Percentiles rank a stretch among this genome's conserved stretches.
These are phyloP conservation scores for Magnusiomyces paraingens DNA, from an alignment of 1,139 yeast species.

Conservation along the genomic window DNA sequence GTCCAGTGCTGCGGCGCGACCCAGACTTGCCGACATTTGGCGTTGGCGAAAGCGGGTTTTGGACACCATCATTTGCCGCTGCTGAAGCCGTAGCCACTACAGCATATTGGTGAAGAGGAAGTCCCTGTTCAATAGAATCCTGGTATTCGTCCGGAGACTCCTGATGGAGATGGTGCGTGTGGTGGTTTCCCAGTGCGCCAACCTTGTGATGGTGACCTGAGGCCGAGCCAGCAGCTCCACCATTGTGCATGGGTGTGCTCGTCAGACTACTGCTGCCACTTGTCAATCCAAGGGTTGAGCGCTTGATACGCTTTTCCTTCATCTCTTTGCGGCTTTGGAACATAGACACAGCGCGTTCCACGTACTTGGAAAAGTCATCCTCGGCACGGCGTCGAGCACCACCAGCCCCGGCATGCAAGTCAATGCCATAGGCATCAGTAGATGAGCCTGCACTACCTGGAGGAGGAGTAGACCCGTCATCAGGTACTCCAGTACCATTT, in stretches of 20 bases:
- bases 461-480: neutral
- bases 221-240: too few relatives aligned
- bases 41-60: too few relatives aligned
- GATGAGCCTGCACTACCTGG: neutral
- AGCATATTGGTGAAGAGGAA: neutral
- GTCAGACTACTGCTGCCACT: too few relatives aligned
- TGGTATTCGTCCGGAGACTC: neutral
- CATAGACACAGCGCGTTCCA: slow-evolving; percentile 3
- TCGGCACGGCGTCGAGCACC: slow-evolving; percentile 1
- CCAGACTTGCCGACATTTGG: too few relatives aligned
- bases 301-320: slow-evolving; percentile 8
- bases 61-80: neutral
- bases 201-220: too few relatives aligned
- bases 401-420: too few relatives aligned
- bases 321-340: slow-evolving; percentile 5
- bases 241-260: too few relatives aligned
- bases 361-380: slow-evolving; percentile 3
- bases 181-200: too few relatives aligned
- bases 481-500: neutral
- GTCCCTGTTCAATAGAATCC: neutral
- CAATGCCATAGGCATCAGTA: too few relatives aligned
- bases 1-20: too few relatives aligned
- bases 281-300: neutral
- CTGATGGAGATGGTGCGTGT: too few relatives aligned
- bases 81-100: neutral